Percentiles rank a stretch among this genome's conserved stretches.
Evolutionary conservation across 768 basidiomycete species (phyloP).

Genomic region (Aureoboletus auriporus): DNA sequence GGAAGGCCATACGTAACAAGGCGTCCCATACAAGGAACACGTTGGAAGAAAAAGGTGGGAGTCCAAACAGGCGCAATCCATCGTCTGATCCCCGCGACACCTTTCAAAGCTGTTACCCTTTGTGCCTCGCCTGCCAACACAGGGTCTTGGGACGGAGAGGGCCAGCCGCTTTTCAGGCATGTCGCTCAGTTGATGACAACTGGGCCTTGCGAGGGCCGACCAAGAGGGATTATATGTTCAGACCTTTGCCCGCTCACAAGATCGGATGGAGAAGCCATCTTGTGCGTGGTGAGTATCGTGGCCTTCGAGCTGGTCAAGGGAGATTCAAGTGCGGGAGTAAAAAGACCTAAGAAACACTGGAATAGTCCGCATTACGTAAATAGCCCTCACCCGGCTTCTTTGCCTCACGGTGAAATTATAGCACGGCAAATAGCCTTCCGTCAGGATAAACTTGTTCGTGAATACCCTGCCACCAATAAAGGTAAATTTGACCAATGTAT

Average conservation of each 20-base stretch:
- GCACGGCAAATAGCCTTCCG: too few relatives aligned
- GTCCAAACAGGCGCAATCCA: background rate
- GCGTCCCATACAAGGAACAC: conserved; percentile 3
- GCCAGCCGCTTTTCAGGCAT: conserved; percentile 60
- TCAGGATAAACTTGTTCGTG: too few relatives aligned
- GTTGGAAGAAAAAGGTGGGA: conserved; percentile 9
- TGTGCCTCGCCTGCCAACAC: conserved; percentile 15
- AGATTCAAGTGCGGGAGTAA: too few relatives aligned
- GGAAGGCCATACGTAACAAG: conserved; percentile 1
- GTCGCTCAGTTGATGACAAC: conserved; percentile 54
- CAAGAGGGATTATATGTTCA: conserved; percentile 65
- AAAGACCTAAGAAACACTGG: too few relatives aligned
- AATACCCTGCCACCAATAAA: too few relatives aligned
- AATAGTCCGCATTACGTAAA: too few relatives aligned
- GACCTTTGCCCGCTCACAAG: conserved; percentile 80
- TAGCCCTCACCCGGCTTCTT: too few relatives aligned
- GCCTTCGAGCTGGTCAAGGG: conserved; percentile 44
- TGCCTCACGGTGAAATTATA: too few relatives aligned
- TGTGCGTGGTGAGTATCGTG: conserved; percentile 62
- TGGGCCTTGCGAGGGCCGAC: conserved; percentile 59
- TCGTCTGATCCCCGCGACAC: conserved; percentile 51
- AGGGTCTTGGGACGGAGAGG: conserved; percentile 41
- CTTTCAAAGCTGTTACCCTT: conserved; percentile 37
- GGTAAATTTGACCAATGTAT: too few relatives aligned
- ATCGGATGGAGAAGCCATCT: conserved; percentile 26